Base-by-base conservation (phyloP, 1,284 basidiomycete genomes). In the Ustilago nuda region DNA sequence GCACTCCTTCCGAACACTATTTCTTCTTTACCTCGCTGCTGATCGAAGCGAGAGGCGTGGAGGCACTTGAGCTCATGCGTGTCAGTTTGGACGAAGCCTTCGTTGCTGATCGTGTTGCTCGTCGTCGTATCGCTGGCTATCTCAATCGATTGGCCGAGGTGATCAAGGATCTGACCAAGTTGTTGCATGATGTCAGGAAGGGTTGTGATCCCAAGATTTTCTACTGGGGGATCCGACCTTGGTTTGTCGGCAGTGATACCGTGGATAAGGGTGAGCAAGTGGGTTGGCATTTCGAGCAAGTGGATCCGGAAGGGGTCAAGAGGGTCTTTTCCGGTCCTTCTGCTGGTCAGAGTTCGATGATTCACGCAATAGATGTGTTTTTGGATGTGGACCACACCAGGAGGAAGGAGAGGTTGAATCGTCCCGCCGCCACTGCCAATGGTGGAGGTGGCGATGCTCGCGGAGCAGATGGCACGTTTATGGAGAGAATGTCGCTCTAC, bases 1-100 rank as follows among this genome's bases (percentile, higher is more conserved):
- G 90, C 27, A 93, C 92, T 1, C 86, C 85, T n/a, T 93, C 94
- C 70, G 95, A 98, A 85, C 90, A 91, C 60, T 92, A 93, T 74
- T 98, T 98, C 85, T 98, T 93, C 87, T 89, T 95, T 58, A 90
- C 92, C 27, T 95, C 94, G 0, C 91, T 94, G 0, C 90, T 93
- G n/a, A 94, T 96, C 84, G 96, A 98, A 87, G 89, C 96, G 6
- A 90, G 91, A n/a, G 95, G 94, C 7, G 94, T 94, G 1, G 89
- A 91, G 41, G 94, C 93, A 0, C 90, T 98, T 7, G 89, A 91
- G 27, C 88, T 97, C 66, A 97, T 98, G 94, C 91, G 92, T 3
- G 88, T 90, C 7, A 93, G 91, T 4, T 91, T 98, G 88, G 94
- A 98, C 88, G 95, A 98, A 86, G 89, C 92, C 13, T 97, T 97